These are phyloP conservation scores for Trifolium dubium DNA, from an alignment of 306 rosid species.

Conservation along the genomic window DNA sequence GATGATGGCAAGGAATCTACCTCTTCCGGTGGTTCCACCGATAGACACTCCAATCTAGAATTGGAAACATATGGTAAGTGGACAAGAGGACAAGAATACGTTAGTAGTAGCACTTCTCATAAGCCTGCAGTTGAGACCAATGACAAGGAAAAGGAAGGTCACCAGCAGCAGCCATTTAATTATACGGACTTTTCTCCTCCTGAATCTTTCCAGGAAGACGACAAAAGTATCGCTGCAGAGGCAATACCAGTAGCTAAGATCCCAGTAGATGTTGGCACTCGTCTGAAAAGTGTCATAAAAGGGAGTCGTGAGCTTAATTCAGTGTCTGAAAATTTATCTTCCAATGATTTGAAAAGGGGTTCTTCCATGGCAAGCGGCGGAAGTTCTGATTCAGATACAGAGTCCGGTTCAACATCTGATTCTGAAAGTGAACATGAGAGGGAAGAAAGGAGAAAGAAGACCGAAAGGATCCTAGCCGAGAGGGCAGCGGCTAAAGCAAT, in stretches of 20 bases:
- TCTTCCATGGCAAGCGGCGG: constrained; percentile 63
- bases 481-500: constrained; percentile 84
- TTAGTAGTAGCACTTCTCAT: constrained; percentile 42
- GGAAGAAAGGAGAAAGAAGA: constrained; percentile 78
- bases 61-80: constrained; percentile 51
- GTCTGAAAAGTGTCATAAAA: constrained; percentile 48
- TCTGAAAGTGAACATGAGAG: constrained; percentile 84
- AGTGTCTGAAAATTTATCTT: constrained; percentile 57
- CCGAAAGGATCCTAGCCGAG: constrained; percentile 81
- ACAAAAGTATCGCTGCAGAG: constrained; percentile 36
- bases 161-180: constrained; percentile 37
- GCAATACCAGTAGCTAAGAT: constrained; percentile 37
- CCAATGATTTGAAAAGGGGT: constrained; percentile 62
- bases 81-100: constrained; percentile 42
- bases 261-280: constrained; percentile 43
- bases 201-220: constrained; percentile 38
- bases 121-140: constrained; percentile 42
- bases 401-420: constrained; percentile 78
- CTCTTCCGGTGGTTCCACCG: constrained; percentile 53
- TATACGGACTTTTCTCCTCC: constrained; percentile 43
- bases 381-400: constrained; percentile 77
- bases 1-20: constrained; percentile 70
- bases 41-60: constrained; percentile 53
- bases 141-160: constrained; percentile 49
- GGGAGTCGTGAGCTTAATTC: constrained; percentile 51